Base-by-base conservation (phyloP, 371 early-diverging fungal genomes). In the Mucor indicus region DNA sequence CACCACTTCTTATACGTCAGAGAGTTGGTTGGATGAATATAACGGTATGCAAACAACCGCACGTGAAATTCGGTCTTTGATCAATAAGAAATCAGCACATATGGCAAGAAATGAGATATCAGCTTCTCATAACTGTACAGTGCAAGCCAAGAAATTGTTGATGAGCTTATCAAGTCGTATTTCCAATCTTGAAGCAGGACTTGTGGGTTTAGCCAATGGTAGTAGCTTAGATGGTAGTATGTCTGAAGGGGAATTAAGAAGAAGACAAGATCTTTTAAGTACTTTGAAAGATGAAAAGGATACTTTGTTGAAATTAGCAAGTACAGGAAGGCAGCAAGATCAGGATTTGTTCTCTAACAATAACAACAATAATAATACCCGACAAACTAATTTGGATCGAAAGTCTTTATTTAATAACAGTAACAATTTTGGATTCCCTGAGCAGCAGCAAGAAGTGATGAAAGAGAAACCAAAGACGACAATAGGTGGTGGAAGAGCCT, bases 11-110 rank as follows among this genome's bases (percentile, higher is more conserved):
- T 82, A 75, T 42, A 86, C 85, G 2, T 79, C 90, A 4, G 89
- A 87, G 38, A 78, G 78, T n/a, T 95, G 96, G 96, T 67, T 93
- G 19, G 86, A 87, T 38, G 92, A 91, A 51, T 85, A 79, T 50
- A 79, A 83, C 15, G 67, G 75, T 4, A 62, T 89, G 25, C 78
- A 82, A 38, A 67, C 73, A 21, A 60, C 79, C 0, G 77, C 84
- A 1, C 74, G 88, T 12, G 90, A 92, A 42, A 81, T 92, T 21
- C 76, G 93, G 1, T 79, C 88, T 1, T 77, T 79, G 44, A 73
- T 86, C 41, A 83, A 80, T 48, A 74, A 74, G 44, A 82, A 83
- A 17, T 89, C 79, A 58, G 87, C 77, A 16, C 87, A 81, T 42
- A 63, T 85, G 44, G 77, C 84, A 16, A 68, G 85, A 13, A 86